Base-by-base conservation (phyloP, 768 basidiomycete genomes). In the Fomitopsis serialis region DNA sequence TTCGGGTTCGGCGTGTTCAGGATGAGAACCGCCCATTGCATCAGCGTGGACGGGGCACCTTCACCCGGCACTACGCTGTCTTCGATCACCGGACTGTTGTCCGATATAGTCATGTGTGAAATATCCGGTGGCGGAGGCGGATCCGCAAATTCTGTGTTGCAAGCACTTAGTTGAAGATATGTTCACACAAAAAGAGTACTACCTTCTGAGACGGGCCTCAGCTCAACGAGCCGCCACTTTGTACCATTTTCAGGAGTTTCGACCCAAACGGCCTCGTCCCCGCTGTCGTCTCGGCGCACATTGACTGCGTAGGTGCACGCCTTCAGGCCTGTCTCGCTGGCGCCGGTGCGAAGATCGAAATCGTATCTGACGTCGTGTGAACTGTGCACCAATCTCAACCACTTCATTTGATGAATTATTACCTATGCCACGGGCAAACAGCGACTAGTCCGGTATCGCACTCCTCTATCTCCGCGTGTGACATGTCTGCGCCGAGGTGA, bases 391-490 rank as follows among this genome's bases (percentile, higher is more conserved):
- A n/a, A n/a, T 11, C n/a, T 15, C 10, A 50, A n/a, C n/a, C n/a
- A n/a, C n/a, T 24, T 47, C 17, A 50, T 22, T 15, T 4, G 19
- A 8, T 9, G 13, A 24, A 47, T 54, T 42, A 47, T 8, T 45
- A 81, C 84, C 84, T 74, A 65, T 88, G 85, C 85, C 87, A 89
- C 2, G 86, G 87, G 66, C 86, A 89, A 11, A 87, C 86, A 10
- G 82, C 81, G 1, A 88, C 80, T 2, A 80, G 58, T 19, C 78
- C 77, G 12, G 67, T 70, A 46, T 84, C 83, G 55, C 76, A 82
- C 48, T 76, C 82, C 61, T 88, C 86, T n/a, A 88, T 86, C 37
- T 87, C 86, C 1, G 87, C 87, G 70, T 89, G 86, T 13, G 84
- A 85, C 67, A 90, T 74, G 52, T 90, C 87, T 21, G 87, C 88